Conservation (phyloP, 768 basidiomycete species). For the Boletus eberwhitei region DNA sequence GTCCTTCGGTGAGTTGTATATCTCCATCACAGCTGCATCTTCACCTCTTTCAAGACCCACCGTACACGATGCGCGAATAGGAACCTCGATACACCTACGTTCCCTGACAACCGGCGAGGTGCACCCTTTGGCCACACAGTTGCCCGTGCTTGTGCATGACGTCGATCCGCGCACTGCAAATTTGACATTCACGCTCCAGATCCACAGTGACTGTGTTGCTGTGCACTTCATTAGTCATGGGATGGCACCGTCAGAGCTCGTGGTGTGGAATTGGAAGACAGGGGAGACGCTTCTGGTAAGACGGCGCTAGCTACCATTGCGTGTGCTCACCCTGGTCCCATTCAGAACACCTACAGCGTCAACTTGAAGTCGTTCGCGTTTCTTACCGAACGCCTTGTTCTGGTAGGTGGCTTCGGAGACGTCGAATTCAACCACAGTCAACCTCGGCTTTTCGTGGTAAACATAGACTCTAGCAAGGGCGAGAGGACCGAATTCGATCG, state of each 20-base stretch:
- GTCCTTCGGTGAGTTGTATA: slow-evolving; percentile 30
- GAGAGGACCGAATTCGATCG: slow-evolving; percentile 31
- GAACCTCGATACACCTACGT: slow-evolving; percentile 40
- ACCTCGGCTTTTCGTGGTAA: slow-evolving; percentile 37
- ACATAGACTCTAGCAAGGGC: slow-evolving; percentile 35
- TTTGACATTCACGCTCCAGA: slow-evolving; percentile 49
- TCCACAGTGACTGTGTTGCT: slow-evolving; percentile 50
- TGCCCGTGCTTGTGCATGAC: slow-evolving; percentile 31
- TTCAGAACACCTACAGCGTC: slow-evolving; percentile 27
- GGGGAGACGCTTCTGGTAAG: slow-evolving; percentile 49
- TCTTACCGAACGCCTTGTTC: slow-evolving; percentile 38
- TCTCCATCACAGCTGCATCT: neutral
- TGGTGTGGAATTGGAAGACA: slow-evolving; percentile 68
- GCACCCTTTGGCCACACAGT: slow-evolving; percentile 42
- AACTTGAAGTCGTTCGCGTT: slow-evolving; percentile 42
- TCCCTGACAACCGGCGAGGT: slow-evolving; percentile 42
- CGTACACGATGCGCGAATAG: slow-evolving; percentile 13
- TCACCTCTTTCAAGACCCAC: slow-evolving; percentile 13
- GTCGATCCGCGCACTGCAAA: slow-evolving; percentile 16
- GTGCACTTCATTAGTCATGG: slow-evolving; percentile 42
- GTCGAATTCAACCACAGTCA: slow-evolving; percentile 20
- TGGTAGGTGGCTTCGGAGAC: slow-evolving; percentile 32
- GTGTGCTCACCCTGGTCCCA: neutral
- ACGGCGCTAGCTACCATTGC: neutral
- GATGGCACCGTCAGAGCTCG: slow-evolving; percentile 41